Percentiles rank a stretch among this genome's conserved stretches.
phyloP scores from a whole-genome alignment of 169 alveolate species.

The Plasmodium reichenowi region DNA sequence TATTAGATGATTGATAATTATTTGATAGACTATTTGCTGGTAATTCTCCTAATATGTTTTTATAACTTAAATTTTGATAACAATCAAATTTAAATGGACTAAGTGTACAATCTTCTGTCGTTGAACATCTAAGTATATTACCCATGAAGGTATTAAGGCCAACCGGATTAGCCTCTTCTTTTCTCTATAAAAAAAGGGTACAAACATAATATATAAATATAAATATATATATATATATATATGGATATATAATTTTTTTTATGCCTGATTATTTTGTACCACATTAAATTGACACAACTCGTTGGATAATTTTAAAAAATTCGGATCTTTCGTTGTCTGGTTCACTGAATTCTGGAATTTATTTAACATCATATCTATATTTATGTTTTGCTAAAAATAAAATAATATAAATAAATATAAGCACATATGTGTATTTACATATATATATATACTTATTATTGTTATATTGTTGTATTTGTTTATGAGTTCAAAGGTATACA shows the following conservation, averaged over 20 bases:
- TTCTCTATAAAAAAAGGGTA: conserved; percentile 9
- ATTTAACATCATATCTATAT: conserved; percentile 42
- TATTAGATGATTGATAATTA: conserved; percentile 27
- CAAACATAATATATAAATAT: neutral
- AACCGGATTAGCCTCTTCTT: neutral
- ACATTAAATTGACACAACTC: conserved; percentile 35
- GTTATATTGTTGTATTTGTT: neutral
- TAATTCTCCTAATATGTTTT: conserved; percentile 36
- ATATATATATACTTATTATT: neutral
- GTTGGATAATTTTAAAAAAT: conserved; percentile 6
- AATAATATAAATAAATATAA: neutral
- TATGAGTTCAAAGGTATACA: neutral
- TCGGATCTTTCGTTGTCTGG: conserved; percentile 13
- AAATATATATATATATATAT: conserved; percentile 1
- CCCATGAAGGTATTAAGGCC: conserved; percentile 20
- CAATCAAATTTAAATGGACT: conserved; percentile 36
- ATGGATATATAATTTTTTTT: neutral
- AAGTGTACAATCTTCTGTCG: conserved; percentile 26
- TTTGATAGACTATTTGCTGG: conserved; percentile 6
- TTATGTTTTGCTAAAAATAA: conserved; percentile 42
- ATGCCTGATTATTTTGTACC: conserved; percentile 9
- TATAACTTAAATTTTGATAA: conserved; percentile 20
- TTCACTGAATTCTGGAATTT: conserved; percentile 40
- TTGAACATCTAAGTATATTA: conserved; percentile 33
- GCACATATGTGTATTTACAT: neutral